Evolutionary conservation across 2,329 filamentous ascomycete genomes (phyloP).

Genomic region (Ceratocystis smalleyi): DNA sequence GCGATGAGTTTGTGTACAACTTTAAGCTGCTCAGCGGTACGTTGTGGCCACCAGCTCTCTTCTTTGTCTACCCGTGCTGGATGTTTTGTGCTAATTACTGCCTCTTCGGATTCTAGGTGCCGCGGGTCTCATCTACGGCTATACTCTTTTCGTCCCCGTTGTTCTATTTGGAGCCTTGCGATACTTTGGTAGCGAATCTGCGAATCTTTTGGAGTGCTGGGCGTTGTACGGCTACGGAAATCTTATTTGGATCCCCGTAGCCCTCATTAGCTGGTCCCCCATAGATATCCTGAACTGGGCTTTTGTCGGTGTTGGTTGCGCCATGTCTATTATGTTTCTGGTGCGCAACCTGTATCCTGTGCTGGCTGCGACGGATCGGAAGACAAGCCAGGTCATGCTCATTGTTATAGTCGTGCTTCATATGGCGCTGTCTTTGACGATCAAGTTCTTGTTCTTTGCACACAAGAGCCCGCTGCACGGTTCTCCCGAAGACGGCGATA

Average conservation of each 20-base stretch:
- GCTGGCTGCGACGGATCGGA: constrained; percentile 77
- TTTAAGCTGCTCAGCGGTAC: constrained; percentile 73
- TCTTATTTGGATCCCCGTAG: constrained; percentile 91
- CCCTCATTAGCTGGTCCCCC: constrained; percentile 78
- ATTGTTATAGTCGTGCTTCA: constrained; percentile 73
- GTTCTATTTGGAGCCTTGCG: constrained; percentile 74
- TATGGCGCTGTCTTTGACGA: constrained; percentile 77
- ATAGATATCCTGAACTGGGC: constrained; percentile 80
- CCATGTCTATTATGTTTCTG: constrained; percentile 65
- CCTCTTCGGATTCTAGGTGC: constrained; percentile 40
- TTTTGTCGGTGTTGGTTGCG: constrained; percentile 78
- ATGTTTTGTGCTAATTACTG: neutral
- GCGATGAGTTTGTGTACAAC: constrained; percentile 72
- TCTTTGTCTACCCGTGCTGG: neutral
- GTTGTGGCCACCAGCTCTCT: constrained; percentile 19
- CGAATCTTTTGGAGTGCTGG: constrained; percentile 89
- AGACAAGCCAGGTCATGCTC: constrained; percentile 77
- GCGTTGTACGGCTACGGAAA: constrained; percentile 93
- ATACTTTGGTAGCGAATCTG: constrained; percentile 89
- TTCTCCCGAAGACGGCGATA: neutral
- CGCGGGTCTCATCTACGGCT: constrained; percentile 87
- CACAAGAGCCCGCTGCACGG: constrained; percentile 43
- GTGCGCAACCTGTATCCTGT: constrained; percentile 81
- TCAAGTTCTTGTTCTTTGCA: constrained; percentile 95
- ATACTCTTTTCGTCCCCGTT: constrained; percentile 75